These are phyloP conservation scores for Sapria himalayana DNA, from an alignment of 345 rosid species.

Conservation along the genomic window DNA sequence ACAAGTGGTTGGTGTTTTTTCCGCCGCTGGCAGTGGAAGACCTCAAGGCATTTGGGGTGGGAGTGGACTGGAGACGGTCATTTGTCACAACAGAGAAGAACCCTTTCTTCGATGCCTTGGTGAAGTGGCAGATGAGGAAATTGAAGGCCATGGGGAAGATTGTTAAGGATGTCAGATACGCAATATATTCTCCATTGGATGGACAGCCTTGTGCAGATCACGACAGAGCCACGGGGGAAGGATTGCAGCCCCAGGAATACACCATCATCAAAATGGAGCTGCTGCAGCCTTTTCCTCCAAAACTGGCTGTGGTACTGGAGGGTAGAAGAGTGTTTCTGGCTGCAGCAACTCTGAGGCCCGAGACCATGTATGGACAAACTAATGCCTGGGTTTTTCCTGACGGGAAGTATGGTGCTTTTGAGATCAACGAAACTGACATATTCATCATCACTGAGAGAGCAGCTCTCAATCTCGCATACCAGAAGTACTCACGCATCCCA, in stretches of 20 bases:
- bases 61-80: slow-evolving; percentile 88
- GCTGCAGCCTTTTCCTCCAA: slow-evolving; percentile 38
- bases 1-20: slow-evolving; percentile 54
- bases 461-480: slow-evolving; percentile 80
- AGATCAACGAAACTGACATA: slow-evolving; percentile 57
- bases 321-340: slow-evolving; percentile 62
- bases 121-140: slow-evolving; percentile 86
- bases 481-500: slow-evolving; percentile 46
- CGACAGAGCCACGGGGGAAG: slow-evolving; percentile 89
- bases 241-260: slow-evolving; percentile 91
- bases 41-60: slow-evolving; percentile 68
- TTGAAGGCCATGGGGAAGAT: slow-evolving; percentile 73
- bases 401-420: slow-evolving; percentile 87
- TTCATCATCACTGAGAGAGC: slow-evolving; percentile 56
- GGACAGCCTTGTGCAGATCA: slow-evolving; percentile 96
- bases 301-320: slow-evolving; percentile 40
- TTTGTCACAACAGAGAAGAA: slow-evolving; percentile 73
- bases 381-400: slow-evolving; percentile 94
- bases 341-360: slow-evolving; percentile 88
- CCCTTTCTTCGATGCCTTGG: slow-evolving; percentile 60
- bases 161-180: slow-evolving; percentile 61
- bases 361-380: slow-evolving; percentile 94
- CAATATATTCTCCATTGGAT: slow-evolving; percentile 75
- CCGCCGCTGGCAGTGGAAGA: slow-evolving; percentile 68
- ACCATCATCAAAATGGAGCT: slow-evolving; percentile 84